A percentile compares a stretch with the other conserved stretches of the same genome.
phyloP scores from a whole-genome alignment of 495 filamentous ascomycete genomes.

The Lophium mytilinum region DNA sequence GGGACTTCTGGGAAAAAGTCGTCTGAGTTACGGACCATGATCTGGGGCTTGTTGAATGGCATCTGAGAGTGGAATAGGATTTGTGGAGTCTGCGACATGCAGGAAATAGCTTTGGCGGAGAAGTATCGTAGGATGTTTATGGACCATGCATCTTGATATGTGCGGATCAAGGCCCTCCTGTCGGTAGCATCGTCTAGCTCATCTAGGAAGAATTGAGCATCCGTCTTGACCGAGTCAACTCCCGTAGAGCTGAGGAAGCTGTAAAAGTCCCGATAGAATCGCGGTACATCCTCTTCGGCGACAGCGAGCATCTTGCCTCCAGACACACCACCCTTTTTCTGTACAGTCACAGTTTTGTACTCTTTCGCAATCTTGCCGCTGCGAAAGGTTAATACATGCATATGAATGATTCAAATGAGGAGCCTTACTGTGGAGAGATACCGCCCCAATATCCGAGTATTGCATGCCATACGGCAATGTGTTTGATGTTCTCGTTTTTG shows the following conservation, averaged over 20 bases:
- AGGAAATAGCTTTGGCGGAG: conserved; percentile 68
- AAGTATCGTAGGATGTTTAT: conserved; percentile 71
- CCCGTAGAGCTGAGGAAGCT: conserved; percentile 59
- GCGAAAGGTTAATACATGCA: conserved; percentile 45
- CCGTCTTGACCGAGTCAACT: conserved; percentile 80
- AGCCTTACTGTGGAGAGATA: too few relatives aligned
- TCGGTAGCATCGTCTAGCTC: conserved; percentile 57
- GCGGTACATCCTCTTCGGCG: conserved; percentile 58
- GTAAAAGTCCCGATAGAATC: conserved; percentile 91
- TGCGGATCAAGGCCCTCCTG: conserved; percentile 56
- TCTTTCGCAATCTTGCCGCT: conserved; percentile 60
- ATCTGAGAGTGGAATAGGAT: conserved; percentile 78
- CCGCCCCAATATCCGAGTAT: conserved; percentile 36
- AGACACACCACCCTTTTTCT: conserved; percentile 43
- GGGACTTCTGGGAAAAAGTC: conserved; percentile 84
- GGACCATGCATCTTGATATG: conserved; percentile 84
- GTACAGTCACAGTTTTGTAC: conserved; percentile 70
- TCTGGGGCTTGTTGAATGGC: conserved; percentile 57
- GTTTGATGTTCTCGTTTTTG: conserved; percentile 62
- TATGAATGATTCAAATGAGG: too few relatives aligned
- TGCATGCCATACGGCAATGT: conserved; percentile 93
- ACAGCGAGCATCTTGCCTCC: conserved; percentile 66
- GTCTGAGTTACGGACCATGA: conserved; percentile 79
- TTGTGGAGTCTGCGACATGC: conserved; percentile 83
- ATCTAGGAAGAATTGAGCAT: conserved; percentile 83